Conservation (phyloP, 2,329 filamentous ascomycete species). For the Mycosphaerelloides madeirae region DNA sequence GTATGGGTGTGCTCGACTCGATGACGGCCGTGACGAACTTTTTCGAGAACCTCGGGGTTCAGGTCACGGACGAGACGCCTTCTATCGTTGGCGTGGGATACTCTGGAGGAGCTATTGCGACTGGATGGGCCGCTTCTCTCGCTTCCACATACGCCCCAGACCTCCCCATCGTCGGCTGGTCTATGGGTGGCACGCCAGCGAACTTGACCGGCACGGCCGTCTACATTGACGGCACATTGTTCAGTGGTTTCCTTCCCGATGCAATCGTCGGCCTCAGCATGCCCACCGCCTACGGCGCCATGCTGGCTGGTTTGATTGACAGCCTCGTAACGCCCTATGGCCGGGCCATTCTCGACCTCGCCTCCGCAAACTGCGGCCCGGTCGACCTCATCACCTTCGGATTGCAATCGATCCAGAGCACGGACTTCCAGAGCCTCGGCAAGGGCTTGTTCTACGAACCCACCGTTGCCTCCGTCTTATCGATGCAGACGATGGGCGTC, state of each 20-base stretch:
- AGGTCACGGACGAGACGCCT: slow-evolving; percentile 10
- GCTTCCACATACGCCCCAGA: slow-evolving; percentile 51
- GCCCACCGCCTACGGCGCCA: slow-evolving; percentile 23
- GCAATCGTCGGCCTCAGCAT: slow-evolving; percentile 21
- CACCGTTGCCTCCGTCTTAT: slow-evolving; percentile 16
- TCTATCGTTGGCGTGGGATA: slow-evolving; percentile 50
- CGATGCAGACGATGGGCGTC: slow-evolving; percentile 22
- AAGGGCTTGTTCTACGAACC: slow-evolving; percentile 22
- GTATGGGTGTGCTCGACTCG: slow-evolving; percentile 40
- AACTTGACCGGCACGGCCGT: slow-evolving; percentile 32
- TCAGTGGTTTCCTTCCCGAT: slow-evolving; percentile 27
- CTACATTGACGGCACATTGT: slow-evolving; percentile 24
- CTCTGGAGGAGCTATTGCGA: slow-evolving; percentile 51
- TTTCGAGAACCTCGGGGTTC: slow-evolving; percentile 23
- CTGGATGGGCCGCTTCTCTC: slow-evolving; percentile 49
- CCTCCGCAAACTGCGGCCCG: slow-evolving; percentile 19
- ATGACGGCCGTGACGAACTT: slow-evolving; percentile 38
- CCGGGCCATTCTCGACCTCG: slow-evolving; percentile 13
- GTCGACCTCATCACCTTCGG: slow-evolving; percentile 22
- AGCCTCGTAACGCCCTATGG: slow-evolving; percentile 22
- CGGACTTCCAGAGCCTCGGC: slow-evolving; percentile 21
- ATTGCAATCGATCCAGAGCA: slow-evolving; percentile 15
- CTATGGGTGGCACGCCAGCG: slow-evolving; percentile 46
- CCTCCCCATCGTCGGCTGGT: slow-evolving; percentile 46
- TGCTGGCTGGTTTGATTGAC: slow-evolving; percentile 16